Evolutionary conservation across 495 filamentous ascomycete genomes (phyloP).

Genomic region (Amorphotheca resinae): DNA sequence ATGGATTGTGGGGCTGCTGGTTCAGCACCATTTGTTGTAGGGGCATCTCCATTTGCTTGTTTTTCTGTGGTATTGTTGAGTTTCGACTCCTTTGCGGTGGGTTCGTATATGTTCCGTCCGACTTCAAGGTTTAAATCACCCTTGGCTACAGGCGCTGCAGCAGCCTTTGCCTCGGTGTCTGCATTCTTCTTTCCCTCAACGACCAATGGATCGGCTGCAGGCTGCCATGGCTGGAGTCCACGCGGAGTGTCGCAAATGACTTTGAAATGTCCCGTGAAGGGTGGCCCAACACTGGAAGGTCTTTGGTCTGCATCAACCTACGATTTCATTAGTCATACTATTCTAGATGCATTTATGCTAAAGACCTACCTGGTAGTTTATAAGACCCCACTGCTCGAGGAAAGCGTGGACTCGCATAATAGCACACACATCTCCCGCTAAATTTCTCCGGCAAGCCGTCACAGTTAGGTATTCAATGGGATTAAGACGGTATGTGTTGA

Average conservation of each 20-base stretch:
- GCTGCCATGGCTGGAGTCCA: conserved; percentile 89
- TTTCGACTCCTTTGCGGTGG: conserved; percentile 72
- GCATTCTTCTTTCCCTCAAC: conserved; percentile 62
- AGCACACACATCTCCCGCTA: conserved; percentile 94
- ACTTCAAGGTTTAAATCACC: conserved; percentile 77
- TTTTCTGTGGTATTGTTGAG: conserved; percentile 43
- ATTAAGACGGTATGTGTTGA: conserved; percentile 94
- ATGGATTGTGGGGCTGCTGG: conserved; percentile 40
- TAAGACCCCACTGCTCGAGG: conserved; percentile 97
- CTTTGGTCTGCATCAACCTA: conserved; percentile 93
- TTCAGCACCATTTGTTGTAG: conserved; percentile 43
- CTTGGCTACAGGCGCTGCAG: conserved; percentile 53
- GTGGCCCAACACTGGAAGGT: conserved; percentile 89
- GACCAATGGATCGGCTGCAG: conserved; percentile 60
- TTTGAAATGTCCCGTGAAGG: conserved; percentile 94
- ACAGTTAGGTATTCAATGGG: conserved; percentile 94
- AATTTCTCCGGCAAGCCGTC: conserved; percentile 89
- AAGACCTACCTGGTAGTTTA: conserved; percentile 87
- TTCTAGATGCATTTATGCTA: background rate
- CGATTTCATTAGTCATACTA: conserved; percentile 7
- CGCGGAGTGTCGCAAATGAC: conserved; percentile 89
- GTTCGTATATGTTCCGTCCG: conserved; percentile 89
- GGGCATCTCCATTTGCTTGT: conserved; percentile 61
- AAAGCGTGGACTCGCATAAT: conserved; percentile 98
- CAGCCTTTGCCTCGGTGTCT: conserved; percentile 64